Evolutionary conservation across 1,139 yeast species (phyloP), one percentile per base, ranked within the genome.

Genomic region (Waltiozyma sp.): DNA sequence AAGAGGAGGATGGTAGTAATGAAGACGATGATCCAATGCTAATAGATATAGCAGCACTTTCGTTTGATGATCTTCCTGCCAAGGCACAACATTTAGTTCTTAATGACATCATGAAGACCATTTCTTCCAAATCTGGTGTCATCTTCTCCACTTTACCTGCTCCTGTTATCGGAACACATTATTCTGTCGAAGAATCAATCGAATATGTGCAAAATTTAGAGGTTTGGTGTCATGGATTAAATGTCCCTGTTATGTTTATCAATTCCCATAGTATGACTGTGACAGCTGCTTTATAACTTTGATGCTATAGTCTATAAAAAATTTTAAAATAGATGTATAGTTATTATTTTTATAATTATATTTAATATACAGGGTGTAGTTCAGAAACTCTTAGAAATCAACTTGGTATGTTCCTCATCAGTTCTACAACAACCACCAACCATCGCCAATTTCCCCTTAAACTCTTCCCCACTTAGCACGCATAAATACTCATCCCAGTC

Each of bases 231-330:
- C 75, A 78, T 42, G 87, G 73, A 10, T 64, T 91, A 39, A 96
- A 96, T 0, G 36, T 26, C 10, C 96, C 97, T 0, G 72, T 77
- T 4, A 60, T 91, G 57, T 63, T 91, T 48, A 70, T 91, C 44
- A 89, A 91, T 58, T 86, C 96, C 0, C 95, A 88, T 62, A 82
- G 95, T 0, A 87, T 89, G 68, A 91, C 98, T 0, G 97, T 91
- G 2, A 91, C 98, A 0, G 89, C 96, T 13, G 88, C 94, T 19
- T 66, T 85, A 49, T 85, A 66, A 52, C 41, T 45, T 51, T 19
- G 52, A 48, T 26, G 21, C n/a, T n/a, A n/a, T n/a, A n/a, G 21
- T 13, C 36, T 52, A 4, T 35, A 36, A 2, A 47, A 21, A 21
- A 21, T 21, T 21, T 21, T 21, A 21, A 21, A 21, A 21, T 21